These are phyloP conservation scores for Coemansia sp. DNA, from an alignment of 192 early-diverging fungal genomes.

Conservation along the genomic window DNA sequence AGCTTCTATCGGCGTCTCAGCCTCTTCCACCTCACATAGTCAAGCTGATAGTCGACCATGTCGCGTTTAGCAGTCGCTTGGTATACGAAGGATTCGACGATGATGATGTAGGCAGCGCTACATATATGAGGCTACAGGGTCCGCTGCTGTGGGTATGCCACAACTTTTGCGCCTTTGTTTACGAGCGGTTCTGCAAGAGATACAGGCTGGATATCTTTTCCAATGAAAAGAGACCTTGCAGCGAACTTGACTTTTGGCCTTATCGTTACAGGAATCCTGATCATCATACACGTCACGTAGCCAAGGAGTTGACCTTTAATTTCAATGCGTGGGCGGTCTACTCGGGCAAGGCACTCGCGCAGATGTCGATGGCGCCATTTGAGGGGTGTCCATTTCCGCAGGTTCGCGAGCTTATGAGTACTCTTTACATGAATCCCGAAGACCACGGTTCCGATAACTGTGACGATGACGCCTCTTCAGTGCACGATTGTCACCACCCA, in stretches of 20 bases:
- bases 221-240: not conserved
- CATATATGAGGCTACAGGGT: not conserved
- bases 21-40: not conserved
- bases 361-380: not conserved
- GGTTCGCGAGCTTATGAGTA: not conserved
- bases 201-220: not conserved
- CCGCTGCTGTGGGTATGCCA: not conserved
- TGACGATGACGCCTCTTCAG: not conserved
- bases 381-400: not conserved
- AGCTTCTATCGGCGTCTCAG: not conserved
- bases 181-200: not conserved
- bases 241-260: not conserved
- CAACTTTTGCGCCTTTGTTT: not conserved
- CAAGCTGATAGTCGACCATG: not conserved
- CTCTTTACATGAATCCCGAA: not conserved
- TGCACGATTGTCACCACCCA: too few relatives aligned
- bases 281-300: too few relatives aligned
- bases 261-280: not conserved
- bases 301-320: too few relatives aligned
- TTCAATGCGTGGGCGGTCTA: too few relatives aligned
- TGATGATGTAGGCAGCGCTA: not conserved
- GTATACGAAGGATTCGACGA: not conserved
- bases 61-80: not conserved
- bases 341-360: not conserved
- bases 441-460: not conserved